A percentile compares a stretch with the other conserved stretches of the same genome.
Evolutionary conservation across 108 stramenopile species (phyloP).

Genomic region (Stephanodiscus triporus): DNA sequence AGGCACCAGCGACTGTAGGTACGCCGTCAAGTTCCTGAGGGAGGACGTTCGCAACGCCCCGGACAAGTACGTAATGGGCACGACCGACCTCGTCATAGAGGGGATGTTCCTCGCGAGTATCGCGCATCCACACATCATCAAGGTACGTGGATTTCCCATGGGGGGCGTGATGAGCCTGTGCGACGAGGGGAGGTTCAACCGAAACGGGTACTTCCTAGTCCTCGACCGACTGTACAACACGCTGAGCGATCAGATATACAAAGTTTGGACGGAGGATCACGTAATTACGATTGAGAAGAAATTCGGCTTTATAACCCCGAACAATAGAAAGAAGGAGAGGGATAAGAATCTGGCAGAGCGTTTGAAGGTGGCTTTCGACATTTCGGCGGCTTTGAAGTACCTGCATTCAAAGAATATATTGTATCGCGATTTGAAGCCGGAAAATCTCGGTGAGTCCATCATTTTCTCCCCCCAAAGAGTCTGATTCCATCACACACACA

Average conservation of each 20-base stretch:
- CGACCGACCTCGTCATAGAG: constrained; percentile 75
- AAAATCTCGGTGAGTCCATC: constrained; percentile 41
- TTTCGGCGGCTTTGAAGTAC: constrained; percentile 72
- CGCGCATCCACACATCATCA: constrained; percentile 77
- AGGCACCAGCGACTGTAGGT: constrained; percentile 19
- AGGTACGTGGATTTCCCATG: constrained; percentile 65
- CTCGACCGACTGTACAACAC: constrained; percentile 84
- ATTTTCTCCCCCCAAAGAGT: too few species aligned
- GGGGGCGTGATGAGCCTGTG: constrained; percentile 53
- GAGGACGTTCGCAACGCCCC: constrained; percentile 54
- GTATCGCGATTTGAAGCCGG: constrained; percentile 75
- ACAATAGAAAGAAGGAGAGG: constrained; percentile 1
- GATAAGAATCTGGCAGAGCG: constrained; percentile 52
- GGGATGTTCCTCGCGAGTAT: constrained; percentile 70
- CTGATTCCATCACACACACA: too few species aligned
- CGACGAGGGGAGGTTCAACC: constrained; percentile 19
- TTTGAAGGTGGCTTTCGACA: constrained; percentile 76
- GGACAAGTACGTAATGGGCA: constrained; percentile 65
- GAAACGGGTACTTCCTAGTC: constrained; percentile 69
- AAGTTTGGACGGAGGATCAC: constrained; percentile 27
- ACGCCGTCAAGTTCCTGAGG: constrained; percentile 66
- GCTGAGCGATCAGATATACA: constrained; percentile 50
- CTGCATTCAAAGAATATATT: constrained; percentile 73
- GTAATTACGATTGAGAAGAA: constrained; percentile 13
- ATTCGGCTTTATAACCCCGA: neutral